Evolutionary conservation across 2,329 filamentous ascomycete species (phyloP), one percentile per base, ranked within the genome.

Genomic region (Amesomyces nigricolor): DNA sequence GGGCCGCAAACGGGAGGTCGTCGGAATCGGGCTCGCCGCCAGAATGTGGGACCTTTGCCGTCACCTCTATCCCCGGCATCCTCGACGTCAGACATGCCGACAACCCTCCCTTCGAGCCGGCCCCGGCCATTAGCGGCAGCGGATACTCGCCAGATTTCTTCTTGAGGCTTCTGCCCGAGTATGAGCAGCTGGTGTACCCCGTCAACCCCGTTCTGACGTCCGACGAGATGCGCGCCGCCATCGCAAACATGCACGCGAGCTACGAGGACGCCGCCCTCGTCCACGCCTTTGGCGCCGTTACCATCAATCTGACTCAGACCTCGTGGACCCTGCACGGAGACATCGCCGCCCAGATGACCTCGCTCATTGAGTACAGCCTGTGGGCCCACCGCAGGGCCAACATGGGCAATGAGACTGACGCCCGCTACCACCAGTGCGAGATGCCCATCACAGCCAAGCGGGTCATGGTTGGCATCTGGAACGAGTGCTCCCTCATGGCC

Each of bases 111-210:
- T n/a, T 39, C 14, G 42, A 32, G 42, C 19, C n/a, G 5, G 29
- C 38, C 39, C 39, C 42, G 13, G 8, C 32, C 42, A 48, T 48
- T 48, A 19, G 17, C 19, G 50, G 30, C 32, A n/a, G 17, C 35
- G 32, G 17, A 14, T 53, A 47, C 51, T 47, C 51, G 26, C 44
- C 42, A 16, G 51, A 53, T 4, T 53, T 53, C 37, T 53, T 53
- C 44, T 6, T 53, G 37, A 9, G 26, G 11, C 8, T 53, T 35
- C 26, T 53, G 16, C 51, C 51, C 37, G 44, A 53, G 26, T 53
- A 47, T 37, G 51, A 53, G 44, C 51, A 48, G 44, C 37, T 47
- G 11, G 51, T 53, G 37, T 53, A 53, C 37, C 51, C 51, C n/a
- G 51, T 53, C 38, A 53, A 53, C 44, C 51, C 51, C 3, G 51